Evolutionary conservation across 208 protist genomes (phyloP).

Genomic region (Balamuthia mandrillaris): DNA sequence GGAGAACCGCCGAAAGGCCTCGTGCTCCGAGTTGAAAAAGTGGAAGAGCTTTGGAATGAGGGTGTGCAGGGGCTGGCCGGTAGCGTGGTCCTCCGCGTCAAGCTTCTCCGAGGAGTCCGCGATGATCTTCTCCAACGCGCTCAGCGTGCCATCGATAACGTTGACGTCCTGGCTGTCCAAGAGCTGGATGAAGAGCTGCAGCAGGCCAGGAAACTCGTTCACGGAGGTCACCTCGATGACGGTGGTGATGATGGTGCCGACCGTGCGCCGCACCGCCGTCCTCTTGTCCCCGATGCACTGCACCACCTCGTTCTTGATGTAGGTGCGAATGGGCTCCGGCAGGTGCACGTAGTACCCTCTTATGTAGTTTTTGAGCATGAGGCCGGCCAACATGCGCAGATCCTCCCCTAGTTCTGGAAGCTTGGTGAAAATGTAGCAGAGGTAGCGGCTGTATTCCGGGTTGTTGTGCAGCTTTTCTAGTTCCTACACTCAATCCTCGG

Average conservation of each 20-base stretch:
- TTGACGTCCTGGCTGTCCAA: not conserved
- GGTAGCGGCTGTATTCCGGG: slow-evolving; percentile 62
- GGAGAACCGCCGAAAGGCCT: slow-evolving; percentile 26
- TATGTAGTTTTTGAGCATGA: slow-evolving; percentile 61
- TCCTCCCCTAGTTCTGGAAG: not conserved
- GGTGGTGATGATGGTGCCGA: slow-evolving; percentile 40
- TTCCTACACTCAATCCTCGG: slow-evolving; percentile 31
- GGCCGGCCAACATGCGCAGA: slow-evolving; percentile 51
- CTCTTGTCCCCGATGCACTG: slow-evolving; percentile 16
- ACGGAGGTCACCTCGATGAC: slow-evolving; percentile 25
- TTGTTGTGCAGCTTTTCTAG: slow-evolving; percentile 49
- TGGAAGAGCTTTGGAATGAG: slow-evolving; percentile 68
- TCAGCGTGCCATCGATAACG: slow-evolving; percentile 23
- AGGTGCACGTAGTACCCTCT: slow-evolving; percentile 37
- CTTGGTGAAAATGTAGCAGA: slow-evolving; percentile 47
- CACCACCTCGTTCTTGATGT: slow-evolving; percentile 59
- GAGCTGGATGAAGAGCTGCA: slow-evolving; percentile 12
- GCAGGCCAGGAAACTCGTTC: slow-evolving; percentile 10
- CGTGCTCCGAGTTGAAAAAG: slow-evolving; percentile 34
- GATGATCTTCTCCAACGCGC: slow-evolving; percentile 17
- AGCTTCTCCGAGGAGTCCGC: slow-evolving; percentile 12
- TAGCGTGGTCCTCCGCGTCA: not conserved
- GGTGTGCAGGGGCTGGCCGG: not conserved
- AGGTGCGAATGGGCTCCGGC: slow-evolving; percentile 48
- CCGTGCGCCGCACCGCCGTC: slow-evolving; percentile 14